Evolutionary conservation across 2,329 filamentous ascomycete species (phyloP).

Genomic region (Leptographium radiaticola): DNA sequence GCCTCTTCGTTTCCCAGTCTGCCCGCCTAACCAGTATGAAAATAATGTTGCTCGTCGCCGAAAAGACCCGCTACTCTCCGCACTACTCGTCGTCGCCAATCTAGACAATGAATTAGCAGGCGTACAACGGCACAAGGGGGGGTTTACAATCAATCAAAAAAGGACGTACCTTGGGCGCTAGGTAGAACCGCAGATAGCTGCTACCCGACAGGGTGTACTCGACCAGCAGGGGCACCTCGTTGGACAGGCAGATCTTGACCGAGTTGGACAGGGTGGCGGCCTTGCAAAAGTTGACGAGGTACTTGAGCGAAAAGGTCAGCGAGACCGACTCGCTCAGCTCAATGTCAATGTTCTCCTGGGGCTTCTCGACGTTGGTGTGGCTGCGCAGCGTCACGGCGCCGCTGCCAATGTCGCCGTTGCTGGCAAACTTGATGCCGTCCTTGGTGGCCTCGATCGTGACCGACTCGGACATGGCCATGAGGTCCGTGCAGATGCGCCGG

Average conservation of each 20-base stretch:
- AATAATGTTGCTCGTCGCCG: background rate
- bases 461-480: constrained; percentile 87
- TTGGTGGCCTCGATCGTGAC: constrained; percentile 94
- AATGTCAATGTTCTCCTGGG: constrained; percentile 74
- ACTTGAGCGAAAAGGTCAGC: constrained; percentile 96
- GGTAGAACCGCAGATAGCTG: constrained; percentile 91
- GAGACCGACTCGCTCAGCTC: constrained; percentile 83
- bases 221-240: constrained; percentile 89
- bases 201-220: constrained; percentile 74
- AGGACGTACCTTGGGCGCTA: constrained; percentile 78
- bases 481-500: constrained; percentile 84
- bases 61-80: background rate
- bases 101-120: constrained; percentile 14
- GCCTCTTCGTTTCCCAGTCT: background rate
- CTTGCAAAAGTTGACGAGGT: constrained; percentile 99
- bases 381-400: constrained; percentile 84
- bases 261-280: constrained; percentile 67
- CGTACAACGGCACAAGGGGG: no score
- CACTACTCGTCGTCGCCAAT: constrained; percentile 25
- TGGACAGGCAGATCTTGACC: constrained; percentile 89
- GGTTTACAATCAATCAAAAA: no score
- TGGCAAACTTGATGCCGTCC: constrained; percentile 92
- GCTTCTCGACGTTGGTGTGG: constrained; percentile 82
- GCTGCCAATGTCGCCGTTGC: constrained; percentile 89
- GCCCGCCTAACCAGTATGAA: background rate